Evolutionary conservation across 2,329 filamentous ascomycete species (phyloP).

Genomic region (Geosmithia morbida): DNA sequence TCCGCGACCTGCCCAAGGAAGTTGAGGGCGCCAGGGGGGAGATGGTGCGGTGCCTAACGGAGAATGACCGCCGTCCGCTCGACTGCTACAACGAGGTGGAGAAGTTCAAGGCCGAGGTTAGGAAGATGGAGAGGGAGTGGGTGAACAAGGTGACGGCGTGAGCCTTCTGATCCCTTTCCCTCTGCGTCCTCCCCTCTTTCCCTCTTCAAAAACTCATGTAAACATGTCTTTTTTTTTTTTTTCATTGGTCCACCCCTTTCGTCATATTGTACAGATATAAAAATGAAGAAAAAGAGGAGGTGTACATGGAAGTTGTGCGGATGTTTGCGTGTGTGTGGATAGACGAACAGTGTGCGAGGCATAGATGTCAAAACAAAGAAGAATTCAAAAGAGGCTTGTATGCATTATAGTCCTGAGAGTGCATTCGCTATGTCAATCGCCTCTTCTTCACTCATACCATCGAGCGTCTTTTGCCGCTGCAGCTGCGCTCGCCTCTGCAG

Average conservation of each 20-base stretch:
- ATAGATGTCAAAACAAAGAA: not conserved
- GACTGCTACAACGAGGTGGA: slow-evolving; percentile 94
- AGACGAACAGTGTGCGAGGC: no score
- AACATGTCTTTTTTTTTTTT: no score
- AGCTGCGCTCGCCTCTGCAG: slow-evolving; percentile 34
- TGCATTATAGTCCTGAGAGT: not conserved
- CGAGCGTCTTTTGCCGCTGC: slow-evolving; percentile 6
- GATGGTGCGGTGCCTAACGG: slow-evolving; percentile 66
- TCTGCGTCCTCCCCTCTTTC: not conserved
- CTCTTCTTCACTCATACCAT: not conserved
- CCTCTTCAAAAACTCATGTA: no score
- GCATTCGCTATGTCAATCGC: not conserved
- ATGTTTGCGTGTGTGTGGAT: no score
- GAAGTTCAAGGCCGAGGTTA: slow-evolving; percentile 78
- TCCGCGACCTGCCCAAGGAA: slow-evolving; percentile 8
- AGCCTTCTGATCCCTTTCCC: slow-evolving; percentile 1
- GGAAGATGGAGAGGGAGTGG: slow-evolving; percentile 73
- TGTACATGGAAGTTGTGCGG: no score
- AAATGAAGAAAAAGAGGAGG: no score
- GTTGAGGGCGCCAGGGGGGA: slow-evolving; percentile 63
- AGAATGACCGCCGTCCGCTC: slow-evolving; percentile 75
- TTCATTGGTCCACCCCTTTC: no score
- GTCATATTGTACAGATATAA: no score
- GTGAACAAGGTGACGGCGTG: slow-evolving; percentile 62
- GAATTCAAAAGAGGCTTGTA: not conserved